These are phyloP conservation scores for Exserohilum rostratum DNA, from an alignment of 2,329 filamentous ascomycete genomes.

Conservation along the genomic window DNA sequence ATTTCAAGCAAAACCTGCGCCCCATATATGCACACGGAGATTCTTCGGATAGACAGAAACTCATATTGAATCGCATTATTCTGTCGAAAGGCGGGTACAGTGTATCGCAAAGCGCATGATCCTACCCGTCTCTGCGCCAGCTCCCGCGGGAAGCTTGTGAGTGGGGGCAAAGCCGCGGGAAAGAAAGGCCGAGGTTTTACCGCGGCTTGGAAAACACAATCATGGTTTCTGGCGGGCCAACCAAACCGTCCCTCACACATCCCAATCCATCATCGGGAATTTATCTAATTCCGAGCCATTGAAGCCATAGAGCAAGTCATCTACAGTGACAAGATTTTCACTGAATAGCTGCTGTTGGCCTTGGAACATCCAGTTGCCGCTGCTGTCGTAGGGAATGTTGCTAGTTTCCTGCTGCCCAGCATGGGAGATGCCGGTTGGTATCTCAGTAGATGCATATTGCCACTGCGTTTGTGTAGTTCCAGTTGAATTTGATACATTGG, in stretches of 20 bases:
- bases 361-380: constrained; percentile 16
- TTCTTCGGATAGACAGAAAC: not conserved
- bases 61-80: not conserved
- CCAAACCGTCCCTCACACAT: not conserved
- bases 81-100: not conserved
- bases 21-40: not conserved
- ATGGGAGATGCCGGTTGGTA: not conserved
- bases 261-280: constrained; percentile 19
- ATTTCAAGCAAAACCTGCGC: not conserved
- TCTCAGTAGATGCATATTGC: not conserved
- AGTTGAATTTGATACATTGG: not conserved
- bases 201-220: not conserved
- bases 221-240: not conserved
- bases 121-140: not conserved
- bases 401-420: not conserved
- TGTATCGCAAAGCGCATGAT: not conserved
- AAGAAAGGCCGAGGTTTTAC: not conserved
- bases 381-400: constrained; percentile 16
- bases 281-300: constrained; percentile 35
- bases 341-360: constrained; percentile 19
- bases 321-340: constrained; percentile 25
- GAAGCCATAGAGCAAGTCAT: constrained; percentile 35
- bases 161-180: not conserved
- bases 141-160: not conserved
- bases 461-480: not conserved